Evolutionary conservation across 805 yeast genomes (phyloP).

Genomic region (Clavispora fructus): DNA sequence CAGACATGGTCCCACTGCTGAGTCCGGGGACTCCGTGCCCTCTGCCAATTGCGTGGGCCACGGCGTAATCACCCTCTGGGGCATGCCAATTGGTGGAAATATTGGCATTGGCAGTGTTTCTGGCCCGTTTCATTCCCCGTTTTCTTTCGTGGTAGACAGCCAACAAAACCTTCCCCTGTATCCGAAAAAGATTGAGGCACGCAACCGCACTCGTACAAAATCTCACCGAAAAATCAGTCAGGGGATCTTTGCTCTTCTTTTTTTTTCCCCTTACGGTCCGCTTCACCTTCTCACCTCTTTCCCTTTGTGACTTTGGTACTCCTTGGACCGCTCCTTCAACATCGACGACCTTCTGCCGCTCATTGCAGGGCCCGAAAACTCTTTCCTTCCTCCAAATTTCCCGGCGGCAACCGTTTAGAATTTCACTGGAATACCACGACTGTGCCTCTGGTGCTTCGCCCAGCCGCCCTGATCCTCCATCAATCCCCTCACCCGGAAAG

Average conservation of each 20-base stretch:
- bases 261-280: neutral
- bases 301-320: neutral
- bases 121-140: too few relatives aligned
- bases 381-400: neutral
- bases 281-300: neutral
- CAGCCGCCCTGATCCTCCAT: neutral
- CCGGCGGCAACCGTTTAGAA: neutral
- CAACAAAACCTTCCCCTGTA: neutral
- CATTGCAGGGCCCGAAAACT: neutral
- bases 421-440: neutral
- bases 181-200: neutral
- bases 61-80: too few relatives aligned
- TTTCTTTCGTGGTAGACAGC: too few relatives aligned
- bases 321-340: neutral
- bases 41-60: neutral
- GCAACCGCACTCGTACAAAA: conserved; percentile 1
- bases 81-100: neutral
- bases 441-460: neutral
- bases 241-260: conserved; percentile 2
- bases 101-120: neutral
- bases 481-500: neutral
- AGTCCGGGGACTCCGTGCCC: neutral
- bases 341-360: neutral
- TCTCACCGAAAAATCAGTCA: conserved; percentile 1
- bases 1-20: neutral